phyloP scores from a whole-genome alignment of 805 yeast genomes.

The Suhomyces sp. region DNA sequence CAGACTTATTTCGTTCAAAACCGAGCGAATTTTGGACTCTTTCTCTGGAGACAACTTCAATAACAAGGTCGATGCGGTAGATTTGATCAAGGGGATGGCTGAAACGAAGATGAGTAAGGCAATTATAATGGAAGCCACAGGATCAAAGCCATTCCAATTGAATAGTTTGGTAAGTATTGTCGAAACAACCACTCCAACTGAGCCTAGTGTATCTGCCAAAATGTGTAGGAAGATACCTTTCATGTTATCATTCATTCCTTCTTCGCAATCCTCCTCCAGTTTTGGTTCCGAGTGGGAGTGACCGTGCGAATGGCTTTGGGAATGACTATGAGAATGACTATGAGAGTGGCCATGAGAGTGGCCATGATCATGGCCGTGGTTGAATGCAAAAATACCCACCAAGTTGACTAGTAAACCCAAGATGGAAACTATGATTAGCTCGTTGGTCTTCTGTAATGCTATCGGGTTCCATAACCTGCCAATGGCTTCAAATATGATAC shows the following conservation, averaged over 20 bases:
- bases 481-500: constrained; percentile 81
- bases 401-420: constrained; percentile 85
- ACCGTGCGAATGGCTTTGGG: constrained; percentile 12
- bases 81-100: constrained; percentile 77
- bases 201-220: constrained; percentile 93
- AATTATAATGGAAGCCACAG: constrained; percentile 85
- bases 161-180: constrained; percentile 72
- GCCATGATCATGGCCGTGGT: constrained; percentile 67
- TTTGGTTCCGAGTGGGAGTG: constrained; percentile 5
- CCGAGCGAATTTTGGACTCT: constrained; percentile 60
- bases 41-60: constrained; percentile 57
- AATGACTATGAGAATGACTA: constrained; percentile 23
- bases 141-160: constrained; percentile 78
- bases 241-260: constrained; percentile 64
- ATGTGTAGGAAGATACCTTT: constrained; percentile 92
- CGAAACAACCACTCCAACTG: constrained; percentile 94
- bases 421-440: constrained; percentile 77
- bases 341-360: constrained; percentile 39
- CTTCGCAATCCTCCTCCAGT: neutral
- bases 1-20: constrained; percentile 63
- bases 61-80: constrained; percentile 73
- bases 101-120: constrained; percentile 77
- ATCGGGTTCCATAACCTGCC: constrained; percentile 81
- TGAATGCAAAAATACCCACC: constrained; percentile 92
- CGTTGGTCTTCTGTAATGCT: constrained; percentile 72